phyloP scores from a whole-genome alignment of 75 land plant genomes.

The Larix kaempferi region DNA sequence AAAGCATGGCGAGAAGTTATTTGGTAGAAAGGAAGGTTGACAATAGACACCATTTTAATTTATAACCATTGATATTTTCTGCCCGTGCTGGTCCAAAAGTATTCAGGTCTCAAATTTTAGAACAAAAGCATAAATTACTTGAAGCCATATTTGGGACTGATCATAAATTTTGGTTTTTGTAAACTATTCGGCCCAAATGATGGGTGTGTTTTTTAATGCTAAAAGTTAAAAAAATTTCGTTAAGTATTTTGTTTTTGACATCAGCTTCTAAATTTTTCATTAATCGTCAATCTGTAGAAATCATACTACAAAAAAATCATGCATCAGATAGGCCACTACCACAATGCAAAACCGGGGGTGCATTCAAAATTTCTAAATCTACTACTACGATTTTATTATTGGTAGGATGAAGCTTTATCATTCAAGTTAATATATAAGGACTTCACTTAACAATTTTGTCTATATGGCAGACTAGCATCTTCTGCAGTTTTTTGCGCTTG shows the following conservation, averaged over 20 bases:
- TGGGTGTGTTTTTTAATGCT: neutral
- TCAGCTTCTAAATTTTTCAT: too few relatives aligned
- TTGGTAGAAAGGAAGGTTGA: slow-evolving; percentile 9
- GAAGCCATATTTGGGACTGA: neutral
- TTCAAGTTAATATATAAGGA: too few relatives aligned
- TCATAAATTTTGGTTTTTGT: neutral
- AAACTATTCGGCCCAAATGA: neutral
- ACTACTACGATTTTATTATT: too few relatives aligned
- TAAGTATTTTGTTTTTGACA: too few relatives aligned
- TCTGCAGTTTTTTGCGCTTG: too few relatives aligned
- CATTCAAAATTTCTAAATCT: too few relatives aligned
- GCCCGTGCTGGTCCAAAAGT: neutral
- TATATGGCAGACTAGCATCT: too few relatives aligned
- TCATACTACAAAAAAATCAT: too few relatives aligned
- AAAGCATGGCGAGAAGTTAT: neutral
- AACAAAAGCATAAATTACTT: neutral
- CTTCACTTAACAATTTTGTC: too few relatives aligned
- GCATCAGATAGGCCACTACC: too few relatives aligned
- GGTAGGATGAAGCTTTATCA: too few relatives aligned
- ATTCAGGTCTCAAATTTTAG: neutral
- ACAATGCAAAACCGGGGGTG: too few relatives aligned
- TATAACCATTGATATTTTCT: neutral
- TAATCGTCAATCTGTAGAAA: neutral
- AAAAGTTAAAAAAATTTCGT: neutral
- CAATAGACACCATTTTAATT: neutral